Conservation (phyloP, 257 asterid species). For the Nemophila menziesii region DNA sequence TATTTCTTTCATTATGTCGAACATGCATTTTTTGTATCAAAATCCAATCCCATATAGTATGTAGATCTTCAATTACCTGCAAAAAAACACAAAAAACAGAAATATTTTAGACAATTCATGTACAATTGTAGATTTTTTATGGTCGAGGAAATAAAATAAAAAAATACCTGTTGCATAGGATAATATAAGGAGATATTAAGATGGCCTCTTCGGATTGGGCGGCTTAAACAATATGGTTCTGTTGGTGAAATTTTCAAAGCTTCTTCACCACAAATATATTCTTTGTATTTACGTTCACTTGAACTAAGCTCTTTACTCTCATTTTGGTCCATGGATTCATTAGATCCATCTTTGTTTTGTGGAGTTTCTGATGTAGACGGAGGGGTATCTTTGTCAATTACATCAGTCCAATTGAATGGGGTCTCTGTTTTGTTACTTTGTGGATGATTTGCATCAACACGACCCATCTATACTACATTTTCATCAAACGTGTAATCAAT, state of each 20-base stretch:
- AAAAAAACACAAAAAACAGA: conserved; percentile 1
- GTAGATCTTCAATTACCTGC: conserved; percentile 87
- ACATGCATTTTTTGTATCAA: conserved; percentile 63
- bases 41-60: conserved; percentile 87
- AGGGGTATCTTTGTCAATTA: conserved; percentile 34
- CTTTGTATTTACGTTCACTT: conserved; percentile 43
- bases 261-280: conserved; percentile 87
- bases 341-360: conserved; percentile 15
- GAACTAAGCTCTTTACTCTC: conserved; percentile 33
- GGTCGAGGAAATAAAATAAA: neutral
- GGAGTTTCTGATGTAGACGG: conserved; percentile 40
- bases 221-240: conserved; percentile 82
- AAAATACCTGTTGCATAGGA: conserved; percentile 75
- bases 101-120: too few species aligned
- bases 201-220: conserved; percentile 97
- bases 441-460: conserved; percentile 57
- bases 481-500: neutral
- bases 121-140: neutral
- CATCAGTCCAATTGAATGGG: conserved; percentile 71
- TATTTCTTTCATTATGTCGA: conserved; percentile 51
- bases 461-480: conserved; percentile 58
- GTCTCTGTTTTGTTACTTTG: conserved; percentile 60
- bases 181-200: conserved; percentile 78
- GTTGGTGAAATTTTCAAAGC: conserved; percentile 67
- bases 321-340: conserved; percentile 24